A percentile compares a stretch with the other conserved stretches of the same genome.
phyloP scores from a whole-genome alignment of 352 stramenopile species.

The Globisporangium iwayamae region DNA sequence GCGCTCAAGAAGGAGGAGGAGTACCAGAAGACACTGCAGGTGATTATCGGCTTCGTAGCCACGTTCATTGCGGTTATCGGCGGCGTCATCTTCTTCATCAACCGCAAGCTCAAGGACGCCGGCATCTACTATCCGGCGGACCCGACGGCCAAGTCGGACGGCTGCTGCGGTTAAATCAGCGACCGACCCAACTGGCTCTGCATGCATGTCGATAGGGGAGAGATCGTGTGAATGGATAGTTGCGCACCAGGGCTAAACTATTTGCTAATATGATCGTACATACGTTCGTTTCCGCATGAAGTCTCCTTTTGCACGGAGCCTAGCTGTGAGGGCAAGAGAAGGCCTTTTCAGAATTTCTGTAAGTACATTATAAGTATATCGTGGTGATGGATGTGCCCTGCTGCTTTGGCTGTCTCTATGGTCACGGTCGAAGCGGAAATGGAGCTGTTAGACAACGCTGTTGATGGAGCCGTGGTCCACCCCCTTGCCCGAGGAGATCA shows the following conservation, averaged over 20 bases:
- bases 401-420: slow-evolving; percentile 8
- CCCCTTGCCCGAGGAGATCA: slow-evolving; percentile 31
- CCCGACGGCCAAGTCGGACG: slow-evolving; percentile 41
- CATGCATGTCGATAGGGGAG: neutral
- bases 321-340: neutral
- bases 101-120: slow-evolving; percentile 80
- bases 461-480: slow-evolving; percentile 38
- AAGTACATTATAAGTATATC: slow-evolving; percentile 18
- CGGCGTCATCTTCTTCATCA: slow-evolving; percentile 66
- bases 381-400: neutral
- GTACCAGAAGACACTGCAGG: slow-evolving; percentile 62
- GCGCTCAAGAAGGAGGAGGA: slow-evolving; percentile 66
- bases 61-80: slow-evolving; percentile 58
- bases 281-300: neutral
- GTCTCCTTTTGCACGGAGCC: neutral
- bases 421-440: neutral
- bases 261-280: neutral
- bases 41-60: slow-evolving; percentile 64
- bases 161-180: slow-evolving; percentile 35
- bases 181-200: neutral
- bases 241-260: neutral
- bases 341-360: neutral
- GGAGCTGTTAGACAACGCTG: slow-evolving; percentile 3
- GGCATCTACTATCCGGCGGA: slow-evolving; percentile 75
- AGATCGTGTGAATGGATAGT: neutral